phyloP scores from a whole-genome alignment of 345 rosid species.

The Salix suchowensis region DNA sequence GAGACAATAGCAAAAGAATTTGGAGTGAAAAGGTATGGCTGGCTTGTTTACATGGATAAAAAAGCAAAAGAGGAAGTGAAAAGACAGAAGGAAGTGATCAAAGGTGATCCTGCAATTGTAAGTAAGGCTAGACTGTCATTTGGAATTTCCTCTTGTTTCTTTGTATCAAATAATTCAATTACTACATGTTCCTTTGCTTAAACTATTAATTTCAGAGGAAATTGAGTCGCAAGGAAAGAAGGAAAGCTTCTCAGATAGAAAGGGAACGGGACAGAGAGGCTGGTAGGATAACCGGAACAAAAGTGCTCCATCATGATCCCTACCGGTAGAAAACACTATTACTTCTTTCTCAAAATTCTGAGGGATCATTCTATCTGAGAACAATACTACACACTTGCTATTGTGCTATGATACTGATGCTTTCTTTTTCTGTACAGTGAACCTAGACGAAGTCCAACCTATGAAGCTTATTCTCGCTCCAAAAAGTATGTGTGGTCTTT shows the following conservation, averaged over 20 bases:
- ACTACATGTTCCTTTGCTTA: constrained; percentile 10
- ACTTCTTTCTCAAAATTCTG: neutral
- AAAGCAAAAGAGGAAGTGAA: constrained; percentile 90
- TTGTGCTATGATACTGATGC: constrained; percentile 13
- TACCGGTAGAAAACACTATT: constrained; percentile 48
- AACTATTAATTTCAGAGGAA: constrained; percentile 57
- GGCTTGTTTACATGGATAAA: constrained; percentile 98
- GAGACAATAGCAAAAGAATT: constrained; percentile 85
- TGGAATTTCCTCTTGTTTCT: constrained; percentile 3
- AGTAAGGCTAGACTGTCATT: constrained; percentile 32
- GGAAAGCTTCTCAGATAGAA: constrained; percentile 89
- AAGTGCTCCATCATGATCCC: constrained; percentile 78
- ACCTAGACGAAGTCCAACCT: constrained; percentile 86
- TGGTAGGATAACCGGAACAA: constrained; percentile 56
- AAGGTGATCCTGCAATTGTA: constrained; percentile 97
- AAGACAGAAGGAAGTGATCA: constrained; percentile 88
- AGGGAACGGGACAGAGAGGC: constrained; percentile 91
- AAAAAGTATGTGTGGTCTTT: constrained; percentile 49
- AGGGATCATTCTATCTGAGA: neutral
- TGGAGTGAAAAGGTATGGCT: constrained; percentile 89
- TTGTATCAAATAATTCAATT: neutral
- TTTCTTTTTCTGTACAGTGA: constrained; percentile 43
- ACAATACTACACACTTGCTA: neutral
- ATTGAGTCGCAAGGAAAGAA: constrained; percentile 95
- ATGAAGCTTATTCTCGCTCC: constrained; percentile 87